Percentiles rank a stretch among this genome's conserved stretches.
Evolutionary conservation across 805 yeast genomes (phyloP).

Genomic region (Millerozyma miso): DNA sequence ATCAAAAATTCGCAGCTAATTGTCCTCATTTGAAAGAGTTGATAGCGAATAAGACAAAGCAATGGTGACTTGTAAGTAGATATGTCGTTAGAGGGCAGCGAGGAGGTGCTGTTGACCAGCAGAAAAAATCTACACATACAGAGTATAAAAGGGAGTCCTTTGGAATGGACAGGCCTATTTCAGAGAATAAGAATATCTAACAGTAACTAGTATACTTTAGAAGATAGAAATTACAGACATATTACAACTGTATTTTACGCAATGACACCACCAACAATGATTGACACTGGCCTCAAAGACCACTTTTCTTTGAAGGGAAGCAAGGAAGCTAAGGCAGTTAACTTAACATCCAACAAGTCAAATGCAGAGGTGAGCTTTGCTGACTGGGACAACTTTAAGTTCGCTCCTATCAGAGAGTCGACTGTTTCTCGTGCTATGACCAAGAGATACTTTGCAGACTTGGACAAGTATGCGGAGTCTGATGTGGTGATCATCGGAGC

Average conservation of each 20-base stretch:
- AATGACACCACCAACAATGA: slow-evolving; percentile 34
- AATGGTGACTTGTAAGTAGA: too few relatives aligned
- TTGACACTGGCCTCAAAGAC: slow-evolving; percentile 13
- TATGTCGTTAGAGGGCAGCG: too few relatives aligned
- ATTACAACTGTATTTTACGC: too few relatives aligned
- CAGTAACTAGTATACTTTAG: too few relatives aligned
- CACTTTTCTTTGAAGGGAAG: slow-evolving; percentile 5
- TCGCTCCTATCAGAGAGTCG: slow-evolving; percentile 72
- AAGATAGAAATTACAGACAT: too few relatives aligned
- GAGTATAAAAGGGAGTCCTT: too few relatives aligned
- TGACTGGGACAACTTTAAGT: slow-evolving; percentile 68
- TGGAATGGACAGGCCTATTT: too few relatives aligned
- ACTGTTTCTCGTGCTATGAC: slow-evolving; percentile 82
- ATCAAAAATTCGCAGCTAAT: not conserved
- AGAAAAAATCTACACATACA: too few relatives aligned
- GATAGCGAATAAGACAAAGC: not conserved
- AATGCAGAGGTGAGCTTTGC: slow-evolving; percentile 27
- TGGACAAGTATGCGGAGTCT: slow-evolving; percentile 70
- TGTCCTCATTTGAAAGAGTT: not conserved
- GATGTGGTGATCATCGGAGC: slow-evolving; percentile 77
- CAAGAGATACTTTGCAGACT: slow-evolving; percentile 63
- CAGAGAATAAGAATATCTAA: too few relatives aligned
- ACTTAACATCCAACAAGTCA: slow-evolving; percentile 15
- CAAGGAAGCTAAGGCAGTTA: slow-evolving; percentile 6
- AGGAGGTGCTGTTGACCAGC: too few relatives aligned